A percentile compares a stretch with the other conserved stretches of the same genome.
These are phyloP conservation scores for Fraxinus platypoda DNA, from an alignment of 305 asterid genomes.

Conservation along the genomic window DNA sequence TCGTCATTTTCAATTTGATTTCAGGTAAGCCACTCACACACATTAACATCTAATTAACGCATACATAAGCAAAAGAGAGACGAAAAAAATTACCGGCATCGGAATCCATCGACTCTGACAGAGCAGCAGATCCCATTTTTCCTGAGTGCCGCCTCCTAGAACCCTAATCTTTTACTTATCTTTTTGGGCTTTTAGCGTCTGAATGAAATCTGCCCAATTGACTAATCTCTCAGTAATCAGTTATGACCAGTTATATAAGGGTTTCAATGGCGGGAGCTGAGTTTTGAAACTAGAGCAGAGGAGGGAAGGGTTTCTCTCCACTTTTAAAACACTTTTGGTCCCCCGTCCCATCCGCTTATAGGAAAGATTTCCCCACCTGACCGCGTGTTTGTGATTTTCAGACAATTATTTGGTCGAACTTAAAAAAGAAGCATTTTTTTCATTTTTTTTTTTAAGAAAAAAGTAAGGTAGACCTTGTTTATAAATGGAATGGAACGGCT, in stretches of 20 bases:
- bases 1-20: background rate
- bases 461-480: too few species aligned
- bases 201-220: background rate
- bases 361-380: background rate
- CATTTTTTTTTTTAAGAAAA: background rate
- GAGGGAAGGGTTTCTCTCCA: background rate
- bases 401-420: background rate
- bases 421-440: background rate
- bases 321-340: background rate
- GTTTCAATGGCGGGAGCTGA: background rate
- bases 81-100: conserved; percentile 20
- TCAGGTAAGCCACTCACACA: background rate
- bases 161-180: conserved; percentile 21
- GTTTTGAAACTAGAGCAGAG: background rate
- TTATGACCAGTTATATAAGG: background rate
- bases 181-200: background rate
- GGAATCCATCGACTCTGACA: conserved; percentile 13
- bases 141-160: background rate
- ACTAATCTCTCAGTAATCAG: background rate
- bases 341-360: background rate
- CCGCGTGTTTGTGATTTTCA: background rate
- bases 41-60: background rate
- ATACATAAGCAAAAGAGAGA: background rate
- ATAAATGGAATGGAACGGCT: background rate
- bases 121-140: conserved; percentile 30